phyloP scores from a whole-genome alignment of 1,284 basidiomycete species.

The Irpex sp. region DNA sequence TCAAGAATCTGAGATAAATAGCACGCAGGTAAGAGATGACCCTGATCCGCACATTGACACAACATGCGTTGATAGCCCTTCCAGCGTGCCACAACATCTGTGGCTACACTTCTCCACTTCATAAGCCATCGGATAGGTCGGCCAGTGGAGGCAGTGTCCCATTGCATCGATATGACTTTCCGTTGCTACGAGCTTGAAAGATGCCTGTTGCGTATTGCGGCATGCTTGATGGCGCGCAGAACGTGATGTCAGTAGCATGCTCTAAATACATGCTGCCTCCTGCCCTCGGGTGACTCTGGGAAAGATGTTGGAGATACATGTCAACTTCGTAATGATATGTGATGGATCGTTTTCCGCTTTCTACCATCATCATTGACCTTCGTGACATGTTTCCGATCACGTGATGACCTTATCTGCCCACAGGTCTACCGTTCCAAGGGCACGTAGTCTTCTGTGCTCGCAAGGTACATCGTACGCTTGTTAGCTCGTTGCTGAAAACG shows the following conservation, averaged over 20 bases:
- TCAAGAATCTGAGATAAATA: background rate
- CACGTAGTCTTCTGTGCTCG: background rate
- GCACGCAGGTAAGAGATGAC: background rate
- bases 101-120: background rate
- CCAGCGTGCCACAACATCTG: background rate
- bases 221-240: background rate
- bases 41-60: background rate
- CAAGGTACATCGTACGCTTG: background rate
- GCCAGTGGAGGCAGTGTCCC: background rate
- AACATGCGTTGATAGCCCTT: background rate
- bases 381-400: slow-evolving; percentile 1
- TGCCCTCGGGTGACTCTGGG: background rate
- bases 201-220: slow-evolving; percentile 1
- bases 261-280: background rate
- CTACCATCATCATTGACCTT: background rate
- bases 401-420: background rate
- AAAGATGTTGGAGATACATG: background rate
- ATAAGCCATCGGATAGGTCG: background rate
- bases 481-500: background rate
- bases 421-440: background rate
- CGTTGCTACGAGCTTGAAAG: slow-evolving; percentile 1
- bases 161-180: background rate
- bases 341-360: background rate
- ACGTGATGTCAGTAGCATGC: background rate
- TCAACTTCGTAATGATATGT: background rate